phyloP scores from a whole-genome alignment of 352 stramenopile genomes.

The Phytophthora gonapodyides region DNA sequence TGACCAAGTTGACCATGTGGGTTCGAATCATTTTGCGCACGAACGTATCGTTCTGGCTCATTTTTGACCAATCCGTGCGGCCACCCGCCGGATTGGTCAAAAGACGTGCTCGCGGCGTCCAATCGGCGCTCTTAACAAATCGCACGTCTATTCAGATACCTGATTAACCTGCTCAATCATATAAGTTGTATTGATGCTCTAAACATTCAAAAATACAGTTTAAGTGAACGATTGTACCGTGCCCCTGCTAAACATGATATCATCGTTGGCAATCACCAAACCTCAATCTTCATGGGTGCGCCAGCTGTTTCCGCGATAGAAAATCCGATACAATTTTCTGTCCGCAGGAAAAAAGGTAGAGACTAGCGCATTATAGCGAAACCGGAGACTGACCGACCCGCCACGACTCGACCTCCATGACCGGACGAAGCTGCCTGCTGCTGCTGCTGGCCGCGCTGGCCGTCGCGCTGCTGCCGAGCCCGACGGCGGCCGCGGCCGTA shows the following conservation, averaged over 20 bases:
- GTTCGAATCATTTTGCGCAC: no score
- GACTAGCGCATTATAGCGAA: conserved; percentile 14
- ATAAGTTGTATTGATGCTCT: no score
- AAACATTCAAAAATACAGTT: no score
- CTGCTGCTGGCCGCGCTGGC: conserved; percentile 29
- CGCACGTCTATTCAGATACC: no score
- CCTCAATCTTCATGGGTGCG: conserved; percentile 26
- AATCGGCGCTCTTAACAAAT: no score
- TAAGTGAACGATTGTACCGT: no score
- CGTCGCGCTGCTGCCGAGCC: conserved; percentile 21
- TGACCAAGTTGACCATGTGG: not conserved
- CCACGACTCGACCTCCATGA: conserved; percentile 13
- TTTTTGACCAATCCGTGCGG: no score
- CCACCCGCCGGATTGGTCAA: no score
- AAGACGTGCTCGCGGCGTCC: no score
- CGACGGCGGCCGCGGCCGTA: conserved; percentile 25
- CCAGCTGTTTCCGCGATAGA: conserved; percentile 11
- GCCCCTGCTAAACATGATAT: not conserved
- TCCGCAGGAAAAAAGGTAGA: conserved; percentile 15
- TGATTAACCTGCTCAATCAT: no score
- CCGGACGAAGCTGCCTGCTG: conserved; percentile 18
- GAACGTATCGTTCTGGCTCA: no score
- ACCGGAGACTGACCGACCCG: conserved; percentile 14
- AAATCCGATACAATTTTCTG: conserved; percentile 26
- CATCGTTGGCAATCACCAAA: not conserved